Percentiles rank a stretch among this genome's conserved stretches.
phyloP scores from a whole-genome alignment of 495 filamentous ascomycete genomes.

The Parathielavia hyrcaniae region DNA sequence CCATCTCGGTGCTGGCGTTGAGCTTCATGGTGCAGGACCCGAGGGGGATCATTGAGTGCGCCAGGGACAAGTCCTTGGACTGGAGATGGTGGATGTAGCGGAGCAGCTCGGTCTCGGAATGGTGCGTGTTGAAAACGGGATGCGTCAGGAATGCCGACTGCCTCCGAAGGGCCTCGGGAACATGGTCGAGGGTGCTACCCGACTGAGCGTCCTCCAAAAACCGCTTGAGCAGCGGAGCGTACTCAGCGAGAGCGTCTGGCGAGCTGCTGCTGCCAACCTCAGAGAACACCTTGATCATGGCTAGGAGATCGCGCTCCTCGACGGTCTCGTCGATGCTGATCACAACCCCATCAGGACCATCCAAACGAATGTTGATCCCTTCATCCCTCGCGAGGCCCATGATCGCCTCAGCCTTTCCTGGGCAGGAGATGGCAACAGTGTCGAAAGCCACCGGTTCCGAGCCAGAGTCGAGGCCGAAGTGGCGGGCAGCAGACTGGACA shows the following conservation, averaged over 20 bases:
- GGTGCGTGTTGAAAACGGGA: slow-evolving; percentile 93
- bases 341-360: slow-evolving; percentile 25
- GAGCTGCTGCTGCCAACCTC: background rate
- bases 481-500: slow-evolving; percentile 59
- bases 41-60: slow-evolving; percentile 98
- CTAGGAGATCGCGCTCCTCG: slow-evolving; percentile 24
- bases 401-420: slow-evolving; percentile 10
- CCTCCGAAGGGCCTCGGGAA: slow-evolving; percentile 60
- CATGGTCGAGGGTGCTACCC: slow-evolving; percentile 36
- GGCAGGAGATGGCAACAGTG: slow-evolving; percentile 62
- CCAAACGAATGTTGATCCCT: slow-evolving; percentile 27
- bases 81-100: slow-evolving; percentile 93
- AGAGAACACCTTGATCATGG: slow-evolving; percentile 29
- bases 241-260: slow-evolving; percentile 2
- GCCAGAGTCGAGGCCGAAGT: slow-evolving; percentile 42
- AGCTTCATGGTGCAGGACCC: slow-evolving; percentile 99
- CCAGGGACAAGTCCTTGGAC: slow-evolving; percentile 90
- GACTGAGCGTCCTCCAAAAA: slow-evolving; percentile 31
- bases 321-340: slow-evolving; percentile 45
- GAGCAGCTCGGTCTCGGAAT: slow-evolving; percentile 93
- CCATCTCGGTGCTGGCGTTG: slow-evolving; percentile 85
- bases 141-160: slow-evolving; percentile 77
- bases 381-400: slow-evolving; percentile 10
- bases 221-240: slow-evolving; percentile 24
- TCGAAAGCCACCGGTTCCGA: slow-evolving; percentile 40